Percentiles rank a stretch among this genome's conserved stretches.
Conservation (phyloP, 345 rosid species). For the thale cress (Arabidopsis thaliana) region DNA sequence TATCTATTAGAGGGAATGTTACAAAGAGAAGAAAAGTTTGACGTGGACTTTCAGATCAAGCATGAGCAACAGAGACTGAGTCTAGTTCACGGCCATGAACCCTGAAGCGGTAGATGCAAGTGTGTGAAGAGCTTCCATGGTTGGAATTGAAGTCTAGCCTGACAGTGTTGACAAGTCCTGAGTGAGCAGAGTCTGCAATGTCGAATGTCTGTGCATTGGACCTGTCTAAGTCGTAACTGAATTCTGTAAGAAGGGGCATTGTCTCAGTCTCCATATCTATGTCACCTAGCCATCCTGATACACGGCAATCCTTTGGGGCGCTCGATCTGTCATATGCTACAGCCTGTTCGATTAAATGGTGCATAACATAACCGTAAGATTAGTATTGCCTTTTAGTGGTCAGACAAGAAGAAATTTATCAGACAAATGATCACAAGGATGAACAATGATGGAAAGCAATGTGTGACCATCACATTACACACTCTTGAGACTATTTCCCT, state of each 20-base stretch:
- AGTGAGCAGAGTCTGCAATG: slow-evolving; percentile 50
- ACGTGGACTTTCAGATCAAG: slow-evolving; percentile 33
- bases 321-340: slow-evolving; percentile 90
- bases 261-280: slow-evolving; percentile 43
- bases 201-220: slow-evolving; percentile 84
- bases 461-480: slow-evolving; percentile 6
- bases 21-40: slow-evolving; percentile 21
- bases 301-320: slow-evolving; percentile 91
- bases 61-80: slow-evolving; percentile 42
- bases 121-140: slow-evolving; percentile 78
- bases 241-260: slow-evolving; percentile 70
- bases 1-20: slow-evolving; percentile 27
- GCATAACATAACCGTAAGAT: slow-evolving; percentile 18
- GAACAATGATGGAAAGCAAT: slow-evolving; percentile 3
- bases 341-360: slow-evolving; percentile 53
- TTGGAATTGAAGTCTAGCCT: slow-evolving; percentile 81
- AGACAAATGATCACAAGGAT: slow-evolving; percentile 6
- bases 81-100: slow-evolving; percentile 87
- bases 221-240: slow-evolving; percentile 83
- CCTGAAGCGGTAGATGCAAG: slow-evolving; percentile 93
- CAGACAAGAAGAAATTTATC: slow-evolving; percentile 7
- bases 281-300: slow-evolving; percentile 85
- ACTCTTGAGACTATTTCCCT: not conserved
- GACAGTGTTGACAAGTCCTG: slow-evolving; percentile 66
- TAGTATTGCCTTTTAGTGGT: not conserved